Evolutionary conservation across 2,329 filamentous ascomycete species (phyloP), one percentile per base, ranked within the genome.

Genomic region (Colletotrichum sp.): DNA sequence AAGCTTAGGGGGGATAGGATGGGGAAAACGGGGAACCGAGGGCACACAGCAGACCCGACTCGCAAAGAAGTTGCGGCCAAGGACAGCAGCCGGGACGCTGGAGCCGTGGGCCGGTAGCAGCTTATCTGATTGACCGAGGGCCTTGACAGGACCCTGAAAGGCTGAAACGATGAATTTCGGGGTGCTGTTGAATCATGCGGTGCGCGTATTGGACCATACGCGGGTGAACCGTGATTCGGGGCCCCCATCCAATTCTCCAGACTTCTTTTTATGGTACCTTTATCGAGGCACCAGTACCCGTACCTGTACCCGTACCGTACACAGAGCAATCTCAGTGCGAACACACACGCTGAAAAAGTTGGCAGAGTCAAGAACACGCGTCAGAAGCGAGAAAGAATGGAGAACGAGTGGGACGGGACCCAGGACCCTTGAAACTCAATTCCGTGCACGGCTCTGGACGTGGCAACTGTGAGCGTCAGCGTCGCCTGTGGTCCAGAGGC

Each of bases 371-470:
- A 64, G 70, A 62, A 76, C 70, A 68, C 64, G 73, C 64, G 73
- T 76, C 73, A 28, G 64, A 68, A 68, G 69, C 36, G 57, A 68
- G 32, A 44, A 68, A 65, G 18, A 60, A 32, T 68, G 73, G 70
- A n/a, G 73, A 76, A 73, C 69, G 26, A 44, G 69, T 64, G 73
- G 73, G 69, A 68, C 73, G 39, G 63, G 63, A 68, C 70, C 64
- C 73, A 76, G 73, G 73, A 76, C 73, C 73, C 73, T 68, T 76
- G 69, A 76, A 76, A 73, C 73, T 73, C 73, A 73, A 68, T 76
- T 73, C 64, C 9, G 63, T 49, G 64, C 60, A 66, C 73, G 28
- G 57, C 63, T 70, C 28, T 62, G 67, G 24, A 49, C 6, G 63
- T 30, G 63, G 63, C 63, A 26, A 68, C 57, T 57, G 3, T 49